Evolutionary conservation across 768 basidiomycete genomes (phyloP), one percentile per base, ranked within the genome.

Genomic region (Hysterangium stoloniferum): DNA sequence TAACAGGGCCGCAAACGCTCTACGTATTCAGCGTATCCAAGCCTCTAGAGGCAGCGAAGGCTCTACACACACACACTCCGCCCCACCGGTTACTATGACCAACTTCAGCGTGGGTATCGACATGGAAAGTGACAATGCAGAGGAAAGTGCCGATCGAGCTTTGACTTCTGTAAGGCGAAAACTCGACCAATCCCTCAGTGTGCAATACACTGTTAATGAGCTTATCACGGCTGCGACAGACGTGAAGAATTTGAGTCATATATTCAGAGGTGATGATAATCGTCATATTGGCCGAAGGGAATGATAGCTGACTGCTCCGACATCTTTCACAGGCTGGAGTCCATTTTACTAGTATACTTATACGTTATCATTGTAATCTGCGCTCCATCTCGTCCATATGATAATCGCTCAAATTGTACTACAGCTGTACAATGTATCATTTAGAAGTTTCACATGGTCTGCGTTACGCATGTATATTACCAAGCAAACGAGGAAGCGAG

Each of bases 181-280:
- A 66, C 72, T 99, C 35, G 81, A 89, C 62, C 84, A 82, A 60
- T 74, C 79, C 3, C 71, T 97, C 54, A 94, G 90, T 59, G 87
- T 95, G 22, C 88, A 95, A 63, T 93, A 89, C 58, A 88, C 84
- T 4, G 90, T 99, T 54, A 96, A 95, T 68, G 84, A 90, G 63
- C 77, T 98, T 34, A 84, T 98, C 52, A 82, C 87, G 17, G 82
- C 88, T 61, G 95, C 95, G 32, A 89, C 82, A 20, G 88, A 95
- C 60, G 62, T 70, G 2, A 70, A 68, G 41, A 90, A 90, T 62
- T 68, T 97, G 17, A 82, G 81, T 2, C 75, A 72, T n/a, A 90
- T 97, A 56, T 98, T 76, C 61, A 58, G 60, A 33, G 90, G 90
- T 86, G 60, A 54, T 78, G 65, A 13, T 45, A 6, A 6, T 8